These are phyloP conservation scores for Chernovozyma sophiae-reginae DNA, from an alignment of 1,139 yeast species.

Conservation along the genomic window DNA sequence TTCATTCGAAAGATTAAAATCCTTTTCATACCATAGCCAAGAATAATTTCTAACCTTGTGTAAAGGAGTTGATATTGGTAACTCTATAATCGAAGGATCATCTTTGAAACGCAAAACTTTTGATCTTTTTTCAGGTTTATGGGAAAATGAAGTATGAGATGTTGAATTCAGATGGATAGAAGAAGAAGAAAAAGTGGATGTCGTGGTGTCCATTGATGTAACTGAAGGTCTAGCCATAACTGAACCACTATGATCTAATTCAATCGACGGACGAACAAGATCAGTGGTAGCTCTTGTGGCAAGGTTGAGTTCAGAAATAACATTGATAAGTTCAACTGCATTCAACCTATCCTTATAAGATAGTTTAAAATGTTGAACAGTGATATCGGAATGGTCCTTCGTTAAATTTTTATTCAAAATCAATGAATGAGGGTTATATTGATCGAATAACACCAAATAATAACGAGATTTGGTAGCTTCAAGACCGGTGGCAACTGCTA, in stretches of 20 bases:
- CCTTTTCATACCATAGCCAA: constrained; percentile 40
- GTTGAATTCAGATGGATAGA: constrained; percentile 13
- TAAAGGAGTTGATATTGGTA: constrained; percentile 1
- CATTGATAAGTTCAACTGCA: constrained; percentile 18
- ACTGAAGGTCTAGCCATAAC: constrained; percentile 9
- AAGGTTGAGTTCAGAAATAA: constrained; percentile 3
- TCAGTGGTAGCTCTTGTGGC: not conserved
- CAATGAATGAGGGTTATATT: constrained; percentile 13
- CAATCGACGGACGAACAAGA: not conserved
- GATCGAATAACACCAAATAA: constrained; percentile 22
- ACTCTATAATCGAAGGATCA: constrained; percentile 16
- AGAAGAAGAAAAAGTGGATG: constrained; percentile 10
- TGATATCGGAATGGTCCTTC: constrained; percentile 18
- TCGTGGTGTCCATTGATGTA: constrained; percentile 11
- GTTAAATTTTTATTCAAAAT: constrained; percentile 7
- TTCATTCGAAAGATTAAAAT: constrained; percentile 25
- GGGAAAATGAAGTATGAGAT: constrained; percentile 9
- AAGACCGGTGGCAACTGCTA: constrained; percentile 22
- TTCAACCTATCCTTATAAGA: constrained; percentile 28
- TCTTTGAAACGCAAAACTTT: constrained; percentile 14
- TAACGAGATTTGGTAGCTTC: constrained; percentile 25
- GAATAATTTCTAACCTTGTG: constrained; percentile 12
- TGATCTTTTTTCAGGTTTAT: constrained; percentile 1
- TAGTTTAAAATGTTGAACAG: constrained; percentile 22
- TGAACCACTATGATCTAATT: not conserved